These are phyloP conservation scores for Quercus tomentella DNA, from an alignment of 331 rosid species.

Conservation along the genomic window DNA sequence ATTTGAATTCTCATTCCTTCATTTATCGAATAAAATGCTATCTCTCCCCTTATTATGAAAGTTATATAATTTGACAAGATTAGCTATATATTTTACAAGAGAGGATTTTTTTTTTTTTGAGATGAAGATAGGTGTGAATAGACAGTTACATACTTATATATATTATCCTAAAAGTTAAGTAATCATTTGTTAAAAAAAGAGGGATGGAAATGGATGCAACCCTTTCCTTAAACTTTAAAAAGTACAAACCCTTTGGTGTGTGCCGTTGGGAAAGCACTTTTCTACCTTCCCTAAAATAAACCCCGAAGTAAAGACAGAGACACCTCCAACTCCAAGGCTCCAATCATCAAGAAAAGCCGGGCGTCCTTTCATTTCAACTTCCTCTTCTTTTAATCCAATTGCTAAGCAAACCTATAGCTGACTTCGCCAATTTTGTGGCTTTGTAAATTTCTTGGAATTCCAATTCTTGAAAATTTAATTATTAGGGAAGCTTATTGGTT, in stretches of 20 bases:
- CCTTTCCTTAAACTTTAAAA: not conserved
- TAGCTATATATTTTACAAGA: no score
- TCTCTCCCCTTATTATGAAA: no score
- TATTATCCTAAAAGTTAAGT: no score
- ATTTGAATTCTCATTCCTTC: no score
- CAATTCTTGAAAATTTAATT: not conserved
- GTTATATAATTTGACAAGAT: no score
- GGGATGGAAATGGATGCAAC: not conserved
- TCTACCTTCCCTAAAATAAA: not conserved
- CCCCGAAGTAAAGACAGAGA: not conserved
- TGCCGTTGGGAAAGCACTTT: not conserved
- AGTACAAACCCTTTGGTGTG: not conserved
- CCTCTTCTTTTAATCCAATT: no score
- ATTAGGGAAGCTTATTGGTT: no score
- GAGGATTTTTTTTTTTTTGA: no score
- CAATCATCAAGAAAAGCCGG: not conserved
- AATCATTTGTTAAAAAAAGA: not conserved
- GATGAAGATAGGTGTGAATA: no score
- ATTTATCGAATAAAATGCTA: no score
- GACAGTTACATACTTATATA: no score
- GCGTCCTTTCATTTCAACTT: not conserved
- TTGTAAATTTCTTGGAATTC: not conserved
- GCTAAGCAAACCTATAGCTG: not conserved
- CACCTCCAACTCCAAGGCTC: no score
- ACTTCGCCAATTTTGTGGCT: not conserved